Percentiles rank a stretch among this genome's conserved stretches.
phyloP scores from a whole-genome alignment of 192 early-diverging fungal genomes.

The Backusella morwellensis region DNA sequence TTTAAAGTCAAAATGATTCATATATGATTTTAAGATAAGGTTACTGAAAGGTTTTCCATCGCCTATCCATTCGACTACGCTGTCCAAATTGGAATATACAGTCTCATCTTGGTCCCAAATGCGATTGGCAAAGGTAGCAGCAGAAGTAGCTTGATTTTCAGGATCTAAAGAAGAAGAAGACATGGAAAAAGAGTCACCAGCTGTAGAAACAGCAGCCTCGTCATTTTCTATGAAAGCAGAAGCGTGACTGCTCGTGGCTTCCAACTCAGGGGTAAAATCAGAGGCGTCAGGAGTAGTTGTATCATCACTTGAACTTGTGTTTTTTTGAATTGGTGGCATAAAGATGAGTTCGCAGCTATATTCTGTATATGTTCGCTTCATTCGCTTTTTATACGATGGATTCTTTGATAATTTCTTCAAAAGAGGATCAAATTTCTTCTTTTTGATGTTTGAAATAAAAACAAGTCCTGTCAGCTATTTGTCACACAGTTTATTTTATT shows the following conservation, averaged over 20 bases:
- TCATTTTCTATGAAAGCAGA: background rate
- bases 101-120: slow-evolving; percentile 35
- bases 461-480: background rate
- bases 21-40: slow-evolving; percentile 23
- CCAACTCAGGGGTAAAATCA: background rate
- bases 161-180: slow-evolving; percentile 5
- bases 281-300: slow-evolving; percentile 4
- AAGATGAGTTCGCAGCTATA: background rate
- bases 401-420: background rate
- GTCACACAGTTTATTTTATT: background rate
- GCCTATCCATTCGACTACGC: slow-evolving; percentile 34
- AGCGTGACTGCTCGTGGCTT: slow-evolving; percentile 1
- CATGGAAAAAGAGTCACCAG: slow-evolving; percentile 3
- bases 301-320: background rate
- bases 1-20: slow-evolving; percentile 31
- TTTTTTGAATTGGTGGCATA: slow-evolving; percentile 6
- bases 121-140: slow-evolving; percentile 13
- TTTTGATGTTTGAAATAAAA: background rate
- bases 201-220: background rate
- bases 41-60: slow-evolving; percentile 27
- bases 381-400: background rate
- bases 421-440: background rate
- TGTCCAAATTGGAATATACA: slow-evolving; percentile 20
- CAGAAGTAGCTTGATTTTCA: background rate
- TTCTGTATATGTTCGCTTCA: background rate